Percentiles rank a stretch among this genome's conserved stretches.
phyloP scores from a whole-genome alignment of 2,329 filamentous ascomycete genomes.

The Hyphodiscus sp. region DNA sequence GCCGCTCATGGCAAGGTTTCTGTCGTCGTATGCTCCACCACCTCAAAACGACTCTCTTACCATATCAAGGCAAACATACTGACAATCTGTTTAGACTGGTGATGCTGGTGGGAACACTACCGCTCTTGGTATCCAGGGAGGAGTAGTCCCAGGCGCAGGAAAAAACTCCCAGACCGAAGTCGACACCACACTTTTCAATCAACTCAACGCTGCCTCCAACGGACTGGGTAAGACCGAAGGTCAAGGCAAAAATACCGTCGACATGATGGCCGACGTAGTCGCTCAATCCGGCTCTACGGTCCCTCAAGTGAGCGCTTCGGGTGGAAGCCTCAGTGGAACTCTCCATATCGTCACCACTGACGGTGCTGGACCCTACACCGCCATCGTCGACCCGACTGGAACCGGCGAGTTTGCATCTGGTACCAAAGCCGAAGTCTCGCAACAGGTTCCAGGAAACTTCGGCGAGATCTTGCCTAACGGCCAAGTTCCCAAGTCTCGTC shows the following conservation, averaged over 20 bases:
- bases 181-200: conserved; percentile 39
- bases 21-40: not conserved
- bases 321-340: conserved; percentile 31
- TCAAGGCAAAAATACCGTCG: too few species aligned
- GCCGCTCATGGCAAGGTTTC: conserved; percentile 43
- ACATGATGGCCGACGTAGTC: too few species aligned
- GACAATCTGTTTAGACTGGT: conserved; percentile 16
- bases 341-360: conserved; percentile 38
- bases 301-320: conserved; percentile 34
- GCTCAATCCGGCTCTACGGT: conserved; percentile 28
- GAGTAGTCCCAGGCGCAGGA: conserved; percentile 35
- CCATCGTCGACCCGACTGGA: conserved; percentile 44
- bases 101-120: conserved; percentile 37
- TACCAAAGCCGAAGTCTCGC: conserved; percentile 24
- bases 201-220: conserved; percentile 5
- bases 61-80: not conserved
- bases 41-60: conserved; percentile 3
- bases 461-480: conserved; percentile 27
- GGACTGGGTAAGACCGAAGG: conserved; percentile 15
- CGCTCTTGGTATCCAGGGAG: conserved; percentile 37
- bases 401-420: conserved; percentile 38
- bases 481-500: conserved; percentile 15
- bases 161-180: conserved; percentile 36
- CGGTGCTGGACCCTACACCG: conserved; percentile 29
- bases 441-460: conserved; percentile 33